Evolutionary conservation across 768 basidiomycete species (phyloP).

Genomic region (Leccinum disarticulatum): DNA sequence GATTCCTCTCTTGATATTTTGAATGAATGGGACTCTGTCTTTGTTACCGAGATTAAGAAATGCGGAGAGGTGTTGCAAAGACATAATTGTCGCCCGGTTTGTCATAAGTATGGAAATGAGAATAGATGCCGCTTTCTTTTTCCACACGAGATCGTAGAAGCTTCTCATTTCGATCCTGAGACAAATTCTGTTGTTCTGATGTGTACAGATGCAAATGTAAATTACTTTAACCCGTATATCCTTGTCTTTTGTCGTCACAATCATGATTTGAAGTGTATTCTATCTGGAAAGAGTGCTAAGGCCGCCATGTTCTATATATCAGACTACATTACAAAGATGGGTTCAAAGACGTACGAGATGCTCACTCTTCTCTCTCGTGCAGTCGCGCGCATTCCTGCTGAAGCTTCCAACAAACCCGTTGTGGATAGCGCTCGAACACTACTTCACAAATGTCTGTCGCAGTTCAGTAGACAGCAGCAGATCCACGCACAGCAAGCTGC

Average conservation of each 20-base stretch:
- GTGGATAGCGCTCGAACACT: conserved; percentile 18
- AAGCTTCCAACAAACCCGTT: neutral
- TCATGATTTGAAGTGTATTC: conserved; percentile 31
- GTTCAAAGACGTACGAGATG: conserved; percentile 26
- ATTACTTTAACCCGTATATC: neutral
- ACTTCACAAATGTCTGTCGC: conserved; percentile 33
- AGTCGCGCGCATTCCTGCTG: neutral
- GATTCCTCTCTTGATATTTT: neutral
- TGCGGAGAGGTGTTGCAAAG: conserved; percentile 24
- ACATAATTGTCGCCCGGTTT: conserved; percentile 23
- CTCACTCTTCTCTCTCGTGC: neutral
- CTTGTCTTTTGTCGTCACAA: neutral
- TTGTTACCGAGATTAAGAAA: conserved; percentile 14
- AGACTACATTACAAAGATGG: conserved; percentile 37
- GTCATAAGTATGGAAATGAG: conserved; percentile 34
- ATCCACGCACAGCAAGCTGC: conserved; percentile 37
- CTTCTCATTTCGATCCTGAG: conserved; percentile 30
- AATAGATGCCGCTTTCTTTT: conserved; percentile 32
- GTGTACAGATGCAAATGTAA: conserved; percentile 20
- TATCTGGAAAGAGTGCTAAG: conserved; percentile 34
- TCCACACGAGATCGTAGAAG: conserved; percentile 32
- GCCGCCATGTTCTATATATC: conserved; percentile 40
- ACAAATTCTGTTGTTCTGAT: conserved; percentile 28
- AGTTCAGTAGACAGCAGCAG: conserved; percentile 31
- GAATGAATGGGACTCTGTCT: neutral